phyloP scores from a whole-genome alignment of 345 rosid species.

The Salix viminalis region DNA sequence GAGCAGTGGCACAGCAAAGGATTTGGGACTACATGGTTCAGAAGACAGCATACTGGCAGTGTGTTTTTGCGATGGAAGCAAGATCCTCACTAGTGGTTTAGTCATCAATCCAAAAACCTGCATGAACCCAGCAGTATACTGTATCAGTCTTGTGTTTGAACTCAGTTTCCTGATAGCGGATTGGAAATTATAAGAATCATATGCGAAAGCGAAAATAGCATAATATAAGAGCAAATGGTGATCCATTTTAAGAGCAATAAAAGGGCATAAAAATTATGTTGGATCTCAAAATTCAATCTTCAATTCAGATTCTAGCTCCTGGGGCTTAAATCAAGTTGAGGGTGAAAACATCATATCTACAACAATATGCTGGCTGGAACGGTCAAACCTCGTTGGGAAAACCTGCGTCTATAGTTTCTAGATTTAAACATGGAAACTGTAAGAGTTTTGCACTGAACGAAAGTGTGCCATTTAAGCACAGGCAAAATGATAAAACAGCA shows the following conservation, averaged over 20 bases:
- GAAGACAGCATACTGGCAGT: slow-evolving; percentile 43
- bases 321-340: neutral
- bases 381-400: neutral
- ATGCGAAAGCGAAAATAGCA: too few species aligned
- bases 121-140: slow-evolving; percentile 1
- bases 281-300: neutral
- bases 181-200: neutral
- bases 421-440: neutral
- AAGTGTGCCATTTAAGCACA: neutral
- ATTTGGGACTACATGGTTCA: slow-evolving; percentile 51
- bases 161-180: neutral
- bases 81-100: slow-evolving; percentile 65
- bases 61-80: slow-evolving; percentile 59
- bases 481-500: neutral
- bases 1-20: slow-evolving; percentile 58
- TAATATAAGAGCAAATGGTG: neutral
- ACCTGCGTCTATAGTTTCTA: neutral
- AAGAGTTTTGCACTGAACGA: neutral
- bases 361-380: neutral
- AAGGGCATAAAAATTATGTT: neutral
- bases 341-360: neutral
- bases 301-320: neutral
- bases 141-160: neutral
- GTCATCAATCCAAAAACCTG: slow-evolving; percentile 90
- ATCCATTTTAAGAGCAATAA: neutral